phyloP scores from a whole-genome alignment of 208 protist genomes.

The Acanthamoeba triangularis region DNA sequence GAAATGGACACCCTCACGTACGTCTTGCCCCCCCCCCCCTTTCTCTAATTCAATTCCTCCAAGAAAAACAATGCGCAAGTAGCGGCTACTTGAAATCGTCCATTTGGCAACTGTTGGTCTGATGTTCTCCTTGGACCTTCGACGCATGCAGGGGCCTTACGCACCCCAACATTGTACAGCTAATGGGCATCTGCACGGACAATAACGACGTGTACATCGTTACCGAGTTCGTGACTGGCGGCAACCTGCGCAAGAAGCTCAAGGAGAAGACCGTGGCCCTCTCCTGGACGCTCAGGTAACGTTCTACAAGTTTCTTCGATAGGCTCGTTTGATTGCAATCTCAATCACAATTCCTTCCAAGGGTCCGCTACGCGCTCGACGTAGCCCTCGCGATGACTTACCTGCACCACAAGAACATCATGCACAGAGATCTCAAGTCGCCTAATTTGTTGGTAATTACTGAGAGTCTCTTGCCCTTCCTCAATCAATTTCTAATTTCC shows the following conservation, averaged over 20 bases:
- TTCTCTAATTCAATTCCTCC: not conserved
- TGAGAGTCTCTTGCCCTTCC: not conserved
- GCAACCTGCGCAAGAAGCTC: conserved; percentile 65
- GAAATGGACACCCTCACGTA: conserved; percentile 71
- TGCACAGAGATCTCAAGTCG: conserved; percentile 68
- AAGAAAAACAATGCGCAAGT: too few species aligned
- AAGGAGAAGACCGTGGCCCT: conserved; percentile 63
- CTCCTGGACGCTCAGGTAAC: conserved; percentile 32
- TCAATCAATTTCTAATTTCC: not conserved
- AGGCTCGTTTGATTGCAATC: not conserved
- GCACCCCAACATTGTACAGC: conserved; percentile 76
- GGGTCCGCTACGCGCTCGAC: conserved; percentile 33
- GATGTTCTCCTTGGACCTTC: not conserved
- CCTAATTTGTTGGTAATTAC: not conserved
- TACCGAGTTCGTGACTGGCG: conserved; percentile 60
- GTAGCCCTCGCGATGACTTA: conserved; percentile 53
- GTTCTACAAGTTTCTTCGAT: not conserved
- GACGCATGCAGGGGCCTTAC: conserved; percentile 1
- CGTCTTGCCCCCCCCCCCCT: not conserved
- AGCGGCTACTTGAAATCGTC: too few species aligned
- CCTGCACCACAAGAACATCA: conserved; percentile 76
- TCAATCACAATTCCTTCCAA: not conserved
- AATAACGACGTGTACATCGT: conserved; percentile 69
- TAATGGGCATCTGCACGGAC: conserved; percentile 65
- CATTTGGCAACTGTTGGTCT: not conserved